phyloP scores from a whole-genome alignment of 768 basidiomycete genomes.

The Flagelloscypha sp. region DNA sequence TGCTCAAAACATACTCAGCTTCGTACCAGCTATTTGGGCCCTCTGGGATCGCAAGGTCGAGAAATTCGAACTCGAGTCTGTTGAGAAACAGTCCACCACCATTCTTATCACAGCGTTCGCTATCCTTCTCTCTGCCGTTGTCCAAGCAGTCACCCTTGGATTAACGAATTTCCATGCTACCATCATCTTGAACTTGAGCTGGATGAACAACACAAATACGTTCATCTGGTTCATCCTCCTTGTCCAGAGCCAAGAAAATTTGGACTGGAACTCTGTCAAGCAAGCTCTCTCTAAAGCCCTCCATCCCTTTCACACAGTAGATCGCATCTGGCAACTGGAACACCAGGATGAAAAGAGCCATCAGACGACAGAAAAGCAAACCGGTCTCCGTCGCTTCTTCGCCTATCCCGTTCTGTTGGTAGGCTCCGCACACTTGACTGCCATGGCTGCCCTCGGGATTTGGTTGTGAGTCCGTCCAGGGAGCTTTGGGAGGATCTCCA shows the following conservation, averaged over 20 bases:
- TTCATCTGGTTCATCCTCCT: conserved; percentile 5
- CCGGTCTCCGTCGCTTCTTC: too few species aligned
- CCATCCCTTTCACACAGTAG: background rate
- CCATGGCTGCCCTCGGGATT: background rate
- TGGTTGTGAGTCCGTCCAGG: background rate
- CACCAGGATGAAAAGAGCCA: too few species aligned
- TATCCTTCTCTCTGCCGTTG: conserved; percentile 8
- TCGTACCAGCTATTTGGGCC: conserved; percentile 3
- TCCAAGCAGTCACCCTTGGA: conserved; percentile 4
- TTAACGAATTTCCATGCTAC: conserved; percentile 4
- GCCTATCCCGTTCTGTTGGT: too few species aligned
- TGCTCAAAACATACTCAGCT: conserved; percentile 8
- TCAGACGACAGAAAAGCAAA: too few species aligned
- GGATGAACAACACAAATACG: conserved; percentile 9
- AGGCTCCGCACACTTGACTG: background rate
- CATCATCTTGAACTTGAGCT: conserved; percentile 8
- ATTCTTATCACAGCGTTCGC: conserved; percentile 10
- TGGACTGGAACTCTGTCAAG: background rate
- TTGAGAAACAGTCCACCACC: conserved; percentile 2
- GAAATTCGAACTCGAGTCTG: background rate
- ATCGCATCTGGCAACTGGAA: too few species aligned
- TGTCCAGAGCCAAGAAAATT: background rate
- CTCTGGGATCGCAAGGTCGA: conserved; percentile 5
- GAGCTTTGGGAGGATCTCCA: too few species aligned
- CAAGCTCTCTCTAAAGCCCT: background rate